Evolutionary conservation across 148 eudicot genomes (phyloP), one percentile per base, ranked within the genome.

Genomic region (Silene uniflora): DNA sequence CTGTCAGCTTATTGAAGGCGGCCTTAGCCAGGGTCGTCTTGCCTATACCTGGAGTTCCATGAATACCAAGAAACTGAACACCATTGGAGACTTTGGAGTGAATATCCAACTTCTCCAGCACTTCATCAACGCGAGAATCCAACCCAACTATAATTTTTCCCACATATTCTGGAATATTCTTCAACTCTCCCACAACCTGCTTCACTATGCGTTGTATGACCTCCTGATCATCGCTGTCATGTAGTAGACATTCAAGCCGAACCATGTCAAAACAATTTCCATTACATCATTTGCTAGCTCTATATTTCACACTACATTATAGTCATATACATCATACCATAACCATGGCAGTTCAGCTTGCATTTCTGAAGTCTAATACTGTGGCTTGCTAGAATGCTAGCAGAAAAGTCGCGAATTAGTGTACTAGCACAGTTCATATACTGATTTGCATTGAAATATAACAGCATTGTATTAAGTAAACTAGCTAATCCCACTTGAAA

Each of bases 11-110:
- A 80, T 86, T 90, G 70, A 75, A 90, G 29, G 81, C 79, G 16
- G 91, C 87, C 79, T 88, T 90, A 35, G 91, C 89, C 59, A 90
- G 78, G 69, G 93, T 90, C 61, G 93, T 89, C 81, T 89, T 89
- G 55, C 93, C 93, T 76, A 89, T 80, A 49, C 93, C 93, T 49
- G 89, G 89, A 52, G 80, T 76, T 22, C 93, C 93, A 61, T 80
- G 88, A 46, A 90, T 44, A 69, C 88, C 86, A 27, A 90, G 75
- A 78, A 82, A 81, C 55, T 47, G 67, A 56, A 83, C 71, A 22
- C 61, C 86, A 23, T 13, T 47, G 19, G 75, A 69, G 21, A 55
- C 86, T n/a, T 13, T 47, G 19, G 75, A 69, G 21, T 61, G 73
- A 61, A 83, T 13, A 63, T 81, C 72, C 65, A 86, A 78, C 75